These are phyloP conservation scores for Hippophae gyantsensis DNA, from an alignment of 306 rosid genomes.

Conservation along the genomic window DNA sequence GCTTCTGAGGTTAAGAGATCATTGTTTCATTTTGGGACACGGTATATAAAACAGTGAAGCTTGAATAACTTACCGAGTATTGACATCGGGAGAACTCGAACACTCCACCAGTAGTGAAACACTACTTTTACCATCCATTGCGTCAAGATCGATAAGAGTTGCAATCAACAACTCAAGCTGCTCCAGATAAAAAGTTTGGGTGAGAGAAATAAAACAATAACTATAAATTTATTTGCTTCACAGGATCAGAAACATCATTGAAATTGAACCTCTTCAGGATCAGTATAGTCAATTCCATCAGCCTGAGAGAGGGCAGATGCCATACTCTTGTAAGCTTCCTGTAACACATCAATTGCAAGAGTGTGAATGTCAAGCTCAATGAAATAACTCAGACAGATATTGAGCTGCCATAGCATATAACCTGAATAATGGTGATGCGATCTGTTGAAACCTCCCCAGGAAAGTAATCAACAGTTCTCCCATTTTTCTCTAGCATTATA, in stretches of 20 bases:
- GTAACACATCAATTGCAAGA: constrained; percentile 17
- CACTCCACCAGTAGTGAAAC: constrained; percentile 76
- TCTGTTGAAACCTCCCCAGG: constrained; percentile 64
- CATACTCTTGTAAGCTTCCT: constrained; percentile 97
- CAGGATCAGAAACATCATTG: constrained; percentile 12
- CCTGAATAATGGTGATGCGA: constrained; percentile 75
- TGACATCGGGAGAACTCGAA: constrained; percentile 82
- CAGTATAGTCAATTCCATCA: constrained; percentile 90
- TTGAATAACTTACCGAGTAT: constrained; percentile 52
- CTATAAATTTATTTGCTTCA: constrained; percentile 3
- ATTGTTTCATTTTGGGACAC: not conserved
- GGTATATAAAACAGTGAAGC: not conserved
- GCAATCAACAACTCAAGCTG: constrained; percentile 88
- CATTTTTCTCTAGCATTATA: constrained; percentile 65
- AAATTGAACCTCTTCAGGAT: constrained; percentile 86
- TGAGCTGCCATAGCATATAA: constrained; percentile 13
- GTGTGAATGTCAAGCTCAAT: constrained; percentile 14
- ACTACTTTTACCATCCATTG: constrained; percentile 91
- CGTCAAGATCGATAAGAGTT: constrained; percentile 89
- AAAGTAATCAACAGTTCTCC: constrained; percentile 54
- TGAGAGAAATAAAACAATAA: constrained; percentile 11
- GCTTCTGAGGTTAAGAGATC: not conserved
- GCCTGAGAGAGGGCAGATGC: constrained; percentile 89
- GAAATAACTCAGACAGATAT: constrained; percentile 10
- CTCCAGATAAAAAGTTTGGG: constrained; percentile 12